A percentile compares a stretch with the other conserved stretches of the same genome.
These are phyloP conservation scores for Aspergillus persii DNA, from an alignment of 2,329 filamentous ascomycete species.

Conservation along the genomic window DNA sequence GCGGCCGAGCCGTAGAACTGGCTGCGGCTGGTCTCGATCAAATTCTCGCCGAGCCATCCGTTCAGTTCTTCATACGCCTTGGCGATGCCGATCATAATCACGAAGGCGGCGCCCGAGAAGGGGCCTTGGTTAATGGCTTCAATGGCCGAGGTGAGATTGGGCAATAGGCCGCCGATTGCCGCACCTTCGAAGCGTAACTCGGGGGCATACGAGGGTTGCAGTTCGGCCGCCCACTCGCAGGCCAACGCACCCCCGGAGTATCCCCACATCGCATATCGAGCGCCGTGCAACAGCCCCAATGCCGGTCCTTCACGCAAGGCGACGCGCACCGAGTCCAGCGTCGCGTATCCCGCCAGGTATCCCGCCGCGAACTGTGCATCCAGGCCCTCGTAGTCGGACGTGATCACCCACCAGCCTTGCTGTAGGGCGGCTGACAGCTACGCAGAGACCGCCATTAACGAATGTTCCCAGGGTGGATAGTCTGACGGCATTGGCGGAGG, in stretches of 20 bases:
- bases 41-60: conserved; percentile 10
- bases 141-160: conserved; percentile 26
- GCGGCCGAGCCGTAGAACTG: conserved; percentile 7
- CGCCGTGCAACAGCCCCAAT: conserved; percentile 12
- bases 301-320: conserved; percentile 33
- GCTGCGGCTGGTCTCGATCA: conserved; percentile 10
- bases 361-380: conserved; percentile 42
- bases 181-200: conserved; percentile 24
- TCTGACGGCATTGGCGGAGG: neutral
- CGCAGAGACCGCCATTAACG: conserved; percentile 20
- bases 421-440: conserved; percentile 34
- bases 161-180: conserved; percentile 30
- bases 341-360: conserved; percentile 43
- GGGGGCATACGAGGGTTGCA: conserved; percentile 16
- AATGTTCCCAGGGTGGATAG: conserved; percentile 15
- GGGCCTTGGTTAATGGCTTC: conserved; percentile 22
- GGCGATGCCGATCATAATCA: conserved; percentile 21
- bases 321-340: conserved; percentile 43
- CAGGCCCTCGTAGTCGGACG: conserved; percentile 48
- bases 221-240: conserved; percentile 14
- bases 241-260: conserved; percentile 19
- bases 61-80: conserved; percentile 23
- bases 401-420: conserved; percentile 46
- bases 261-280: conserved; percentile 17
- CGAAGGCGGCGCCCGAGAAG: conserved; percentile 23